Evolutionary conservation across 1,284 basidiomycete genomes (phyloP).

Genomic region (Boletus hoseneyae): DNA sequence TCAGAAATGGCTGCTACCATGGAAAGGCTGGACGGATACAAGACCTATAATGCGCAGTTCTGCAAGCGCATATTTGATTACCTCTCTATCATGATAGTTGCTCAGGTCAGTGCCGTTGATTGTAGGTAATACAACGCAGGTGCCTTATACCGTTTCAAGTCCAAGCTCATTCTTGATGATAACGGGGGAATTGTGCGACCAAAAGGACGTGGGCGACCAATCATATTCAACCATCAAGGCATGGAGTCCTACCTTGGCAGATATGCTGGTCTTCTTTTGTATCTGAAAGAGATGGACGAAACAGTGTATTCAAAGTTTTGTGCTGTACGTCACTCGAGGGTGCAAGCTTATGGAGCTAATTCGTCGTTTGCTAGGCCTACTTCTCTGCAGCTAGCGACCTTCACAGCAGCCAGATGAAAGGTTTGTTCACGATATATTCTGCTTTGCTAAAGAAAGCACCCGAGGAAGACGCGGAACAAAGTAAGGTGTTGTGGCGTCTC

Average conservation of each 20-base stretch:
- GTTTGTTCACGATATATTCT: slow-evolving; percentile 62
- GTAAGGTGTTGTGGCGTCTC: slow-evolving; percentile 36
- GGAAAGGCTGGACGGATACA: slow-evolving; percentile 88
- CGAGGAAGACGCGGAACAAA: slow-evolving; percentile 70
- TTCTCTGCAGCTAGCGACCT: slow-evolving; percentile 82
- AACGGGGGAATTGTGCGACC: slow-evolving; percentile 50
- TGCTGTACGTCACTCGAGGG: slow-evolving; percentile 54
- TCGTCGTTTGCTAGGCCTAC: slow-evolving; percentile 60
- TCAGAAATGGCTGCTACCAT: slow-evolving; percentile 92
- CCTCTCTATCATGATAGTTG: slow-evolving; percentile 86
- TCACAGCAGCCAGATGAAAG: slow-evolving; percentile 77
- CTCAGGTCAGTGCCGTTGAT: slow-evolving; percentile 53
- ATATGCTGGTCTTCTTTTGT: slow-evolving; percentile 89
- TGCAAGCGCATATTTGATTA: slow-evolving; percentile 90
- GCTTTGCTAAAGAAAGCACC: slow-evolving; percentile 59
- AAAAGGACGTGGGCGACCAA: slow-evolving; percentile 42
- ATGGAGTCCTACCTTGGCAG: slow-evolving; percentile 83
- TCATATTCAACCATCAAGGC: slow-evolving; percentile 60
- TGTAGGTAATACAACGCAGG: neutral
- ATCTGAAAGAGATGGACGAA: slow-evolving; percentile 95
- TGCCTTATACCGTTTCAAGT: slow-evolving; percentile 38
- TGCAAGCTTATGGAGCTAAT: slow-evolving; percentile 4
- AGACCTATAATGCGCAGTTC: slow-evolving; percentile 84
- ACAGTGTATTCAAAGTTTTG: slow-evolving; percentile 80
- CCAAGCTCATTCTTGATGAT: slow-evolving; percentile 63